These are phyloP conservation scores for Neofusicoccum ribis DNA, from an alignment of 2,329 filamentous ascomycete species.

Conservation along the genomic window DNA sequence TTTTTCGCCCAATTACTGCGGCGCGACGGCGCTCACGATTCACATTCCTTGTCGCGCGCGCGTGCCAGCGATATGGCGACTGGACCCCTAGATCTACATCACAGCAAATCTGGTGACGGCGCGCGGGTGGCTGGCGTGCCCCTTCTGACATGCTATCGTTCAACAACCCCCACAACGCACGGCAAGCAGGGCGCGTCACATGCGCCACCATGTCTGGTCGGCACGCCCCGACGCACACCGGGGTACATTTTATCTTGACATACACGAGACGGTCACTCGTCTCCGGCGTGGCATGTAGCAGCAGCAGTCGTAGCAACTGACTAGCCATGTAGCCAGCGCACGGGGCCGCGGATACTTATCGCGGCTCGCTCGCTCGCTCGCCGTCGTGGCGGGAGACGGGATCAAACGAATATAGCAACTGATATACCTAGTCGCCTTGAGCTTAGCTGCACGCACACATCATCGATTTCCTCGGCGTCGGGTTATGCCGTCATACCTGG, in stretches of 20 bases:
- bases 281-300: not conserved
- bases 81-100: constrained; percentile 17
- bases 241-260: no score
- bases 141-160: not conserved
- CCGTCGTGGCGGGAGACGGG: not conserved
- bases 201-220: no score
- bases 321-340: not conserved
- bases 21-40: not conserved
- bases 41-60: constrained; percentile 8
- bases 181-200: no score
- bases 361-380: not conserved
- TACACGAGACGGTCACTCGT: no score
- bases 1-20: not conserved
- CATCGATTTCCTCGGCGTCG: not conserved
- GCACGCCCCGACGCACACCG: no score
- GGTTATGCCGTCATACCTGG: not conserved
- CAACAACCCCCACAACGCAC: no score
- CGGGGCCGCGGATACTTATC: constrained; percentile 1
- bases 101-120: not conserved
- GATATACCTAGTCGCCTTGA: not conserved
- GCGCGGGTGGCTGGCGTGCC: not conserved
- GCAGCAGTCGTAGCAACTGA: no score
- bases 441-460: not conserved
- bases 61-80: not conserved
- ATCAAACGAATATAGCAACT: not conserved